Conservation (phyloP, 768 basidiomycete species). For the Tulasnella sp. region DNA sequence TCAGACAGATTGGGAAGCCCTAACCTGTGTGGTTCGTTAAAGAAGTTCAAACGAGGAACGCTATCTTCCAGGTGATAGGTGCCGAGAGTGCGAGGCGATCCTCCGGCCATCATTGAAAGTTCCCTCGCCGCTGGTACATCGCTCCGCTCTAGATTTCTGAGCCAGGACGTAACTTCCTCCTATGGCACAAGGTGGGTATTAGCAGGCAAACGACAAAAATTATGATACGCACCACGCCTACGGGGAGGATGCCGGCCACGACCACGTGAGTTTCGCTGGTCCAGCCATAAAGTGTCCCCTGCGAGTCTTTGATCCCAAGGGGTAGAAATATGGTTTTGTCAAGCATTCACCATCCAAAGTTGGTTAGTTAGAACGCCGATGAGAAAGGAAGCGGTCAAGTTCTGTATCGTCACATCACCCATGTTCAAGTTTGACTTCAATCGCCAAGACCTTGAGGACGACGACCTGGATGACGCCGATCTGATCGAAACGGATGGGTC, state of each 20-base stretch:
- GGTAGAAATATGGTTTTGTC: constrained; percentile 3
- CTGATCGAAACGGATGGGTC: not conserved
- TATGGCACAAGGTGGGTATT: too few relatives aligned
- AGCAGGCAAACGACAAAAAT: not conserved
- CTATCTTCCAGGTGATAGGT: not conserved
- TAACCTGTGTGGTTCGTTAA: too few relatives aligned
- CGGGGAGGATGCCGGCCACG: not conserved
- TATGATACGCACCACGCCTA: not conserved
- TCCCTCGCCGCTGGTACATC: not conserved
- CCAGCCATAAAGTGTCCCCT: constrained; percentile 4
- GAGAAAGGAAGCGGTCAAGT: too few relatives aligned
- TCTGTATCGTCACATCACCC: too few relatives aligned
- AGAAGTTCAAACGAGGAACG: too few relatives aligned
- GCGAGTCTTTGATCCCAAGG: too few relatives aligned
- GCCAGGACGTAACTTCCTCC: too few relatives aligned
- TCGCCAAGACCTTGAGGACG: constrained; percentile 34
- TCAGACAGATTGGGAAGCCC: too few relatives aligned
- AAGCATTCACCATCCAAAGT: constrained; percentile 11
- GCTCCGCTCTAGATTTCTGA: not conserved
- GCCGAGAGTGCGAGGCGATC: not conserved
- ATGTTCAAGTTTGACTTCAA: constrained; percentile 69
- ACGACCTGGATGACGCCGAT: constrained; percentile 15
- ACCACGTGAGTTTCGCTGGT: not conserved
- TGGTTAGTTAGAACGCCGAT: too few relatives aligned
- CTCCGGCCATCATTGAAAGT: not conserved